These are phyloP conservation scores for Metarhizium guizhouense DNA, from an alignment of 2,329 filamentous ascomycete genomes.

Conservation along the genomic window DNA sequence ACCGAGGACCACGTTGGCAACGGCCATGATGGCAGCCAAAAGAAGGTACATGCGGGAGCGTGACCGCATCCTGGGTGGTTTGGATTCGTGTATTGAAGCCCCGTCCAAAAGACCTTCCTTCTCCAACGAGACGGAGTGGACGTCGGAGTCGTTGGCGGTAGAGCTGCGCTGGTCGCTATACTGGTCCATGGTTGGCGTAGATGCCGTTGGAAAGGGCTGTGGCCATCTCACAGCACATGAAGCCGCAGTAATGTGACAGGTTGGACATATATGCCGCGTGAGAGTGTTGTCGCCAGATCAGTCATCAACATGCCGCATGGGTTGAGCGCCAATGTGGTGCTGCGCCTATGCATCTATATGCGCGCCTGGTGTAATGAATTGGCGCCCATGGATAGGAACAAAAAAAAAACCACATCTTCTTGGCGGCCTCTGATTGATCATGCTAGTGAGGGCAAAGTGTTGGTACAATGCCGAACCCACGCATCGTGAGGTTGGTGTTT, in stretches of 20 bases:
- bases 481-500: too few species aligned
- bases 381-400: neutral
- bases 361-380: neutral
- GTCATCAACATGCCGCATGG: neutral
- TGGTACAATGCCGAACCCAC: too few species aligned
- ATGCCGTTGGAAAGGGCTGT: neutral
- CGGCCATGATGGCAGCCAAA: neutral
- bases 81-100: neutral
- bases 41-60: neutral
- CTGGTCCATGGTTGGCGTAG: neutral
- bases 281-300: neutral
- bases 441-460: too few species aligned
- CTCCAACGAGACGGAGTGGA: neutral
- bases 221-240: neutral
- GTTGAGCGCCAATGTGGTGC: neutral
- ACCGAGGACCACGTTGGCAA: neutral
- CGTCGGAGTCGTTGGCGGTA: slow-evolving; percentile 1
- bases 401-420: too few species aligned
- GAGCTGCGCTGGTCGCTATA: slow-evolving; percentile 2
- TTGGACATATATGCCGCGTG: neutral
- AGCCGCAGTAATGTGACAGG: neutral
- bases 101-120: neutral
- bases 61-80: neutral
- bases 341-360: neutral
- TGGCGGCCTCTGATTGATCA: too few species aligned